These are phyloP conservation scores for Chenopodium formosanum DNA, from an alignment of 148 eudicot species.

Conservation along the genomic window DNA sequence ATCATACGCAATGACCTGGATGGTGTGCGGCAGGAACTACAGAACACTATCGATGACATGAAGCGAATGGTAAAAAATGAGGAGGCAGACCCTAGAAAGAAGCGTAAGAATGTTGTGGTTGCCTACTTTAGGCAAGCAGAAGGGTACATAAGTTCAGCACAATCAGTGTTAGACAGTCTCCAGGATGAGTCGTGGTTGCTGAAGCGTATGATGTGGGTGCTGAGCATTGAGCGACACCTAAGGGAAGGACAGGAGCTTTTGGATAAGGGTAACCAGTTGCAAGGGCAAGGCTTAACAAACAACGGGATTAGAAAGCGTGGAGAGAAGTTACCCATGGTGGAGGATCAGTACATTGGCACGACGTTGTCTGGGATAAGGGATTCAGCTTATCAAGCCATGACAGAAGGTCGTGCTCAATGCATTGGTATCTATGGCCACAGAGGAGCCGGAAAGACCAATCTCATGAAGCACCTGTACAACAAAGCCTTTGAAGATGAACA, in stretches of 20 bases:
- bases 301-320: slow-evolving; percentile 3
- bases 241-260: not conserved
- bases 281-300: not conserved
- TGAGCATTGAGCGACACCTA: not conserved
- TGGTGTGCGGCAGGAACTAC: not conserved
- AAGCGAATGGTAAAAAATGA: not conserved
- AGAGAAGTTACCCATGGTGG: slow-evolving; percentile 2
- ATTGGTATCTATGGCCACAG: slow-evolving; percentile 10
- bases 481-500: not conserved
- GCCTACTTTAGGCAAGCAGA: not conserved
- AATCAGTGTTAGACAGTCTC: not conserved
- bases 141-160: too few relatives aligned
- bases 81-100: not conserved
- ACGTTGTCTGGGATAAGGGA: not conserved
- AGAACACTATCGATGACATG: not conserved
- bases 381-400: not conserved
- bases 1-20: not conserved
- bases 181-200: not conserved
- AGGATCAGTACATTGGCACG: not conserved
- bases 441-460: slow-evolving; percentile 13
- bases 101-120: not conserved
- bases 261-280: not conserved
- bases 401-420: not conserved
- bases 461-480: slow-evolving; percentile 17
- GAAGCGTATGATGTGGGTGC: not conserved